Evolutionary conservation across 1,284 basidiomycete species (phyloP), one percentile per base, ranked within the genome.

Genomic region (Cutaneotrichosporon dermatis): DNA sequence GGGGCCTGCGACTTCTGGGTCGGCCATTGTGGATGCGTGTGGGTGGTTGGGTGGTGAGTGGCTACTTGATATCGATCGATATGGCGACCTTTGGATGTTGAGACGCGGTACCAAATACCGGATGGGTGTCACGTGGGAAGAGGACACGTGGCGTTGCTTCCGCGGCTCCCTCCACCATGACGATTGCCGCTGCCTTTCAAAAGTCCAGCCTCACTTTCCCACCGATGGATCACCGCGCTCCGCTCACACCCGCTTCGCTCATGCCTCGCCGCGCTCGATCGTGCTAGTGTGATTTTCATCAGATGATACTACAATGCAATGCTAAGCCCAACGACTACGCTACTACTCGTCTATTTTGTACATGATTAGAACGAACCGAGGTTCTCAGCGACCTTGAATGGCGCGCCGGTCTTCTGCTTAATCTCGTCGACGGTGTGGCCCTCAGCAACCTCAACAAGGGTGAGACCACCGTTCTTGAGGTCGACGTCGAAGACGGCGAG

Each of bases 401-500:
- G 84, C 39, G 87, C 88, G 12, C 83, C 90, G 0, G 92, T 96
- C 83, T 92, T 93, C 41, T 85, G 82, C 74, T 82, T 85, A 56
- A 97, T 85, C 76, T 95, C 89, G 42, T 93, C 88, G 52, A 95
- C 74, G 7, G 86, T 88, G 7, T 88, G 86, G 11, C 92, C 92
- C 62, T 90, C 85, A 43, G 88, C 88, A 50, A 95, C 75, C 76
- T 96, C 94, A 56, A 85, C 84, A 67, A 97, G 80, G 50, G 84
- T 85, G 73, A 98, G 80, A 64, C 83, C 88, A 48, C 63, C 83
- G 54, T 62, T 64, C 49, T 83, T 83, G 56, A 89, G 83, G 76
- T 96, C 89, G 13, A 97, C 90, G 55, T 89, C 82, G 77, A 98
- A 98, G 49, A 93, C 92, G 39, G 73, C 89, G 41, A 95, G 82